Base-by-base conservation (phyloP, 2,329 filamentous ascomycete genomes). In the Emergomyces orientalis region DNA sequence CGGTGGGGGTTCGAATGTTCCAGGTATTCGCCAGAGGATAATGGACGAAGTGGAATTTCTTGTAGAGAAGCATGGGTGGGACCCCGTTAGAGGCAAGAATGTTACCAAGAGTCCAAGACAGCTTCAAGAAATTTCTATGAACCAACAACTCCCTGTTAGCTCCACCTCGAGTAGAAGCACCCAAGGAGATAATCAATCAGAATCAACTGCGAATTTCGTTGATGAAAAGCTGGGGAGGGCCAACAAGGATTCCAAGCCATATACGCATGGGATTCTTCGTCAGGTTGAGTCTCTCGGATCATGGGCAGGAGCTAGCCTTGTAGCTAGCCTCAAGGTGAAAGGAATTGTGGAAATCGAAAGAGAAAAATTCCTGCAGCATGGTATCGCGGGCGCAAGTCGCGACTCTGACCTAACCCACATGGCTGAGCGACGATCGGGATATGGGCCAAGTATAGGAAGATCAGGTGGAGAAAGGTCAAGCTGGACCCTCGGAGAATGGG, bases 21-120 rank as follows among this genome's bases (percentile, higher is more conserved):
- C 92, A 0, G 94, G 94, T 0, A 77, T 99, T 32, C 91, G 90
- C 67, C 81, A 82, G 30, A 85, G 93, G 32, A 82, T 96, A 45
- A 76, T 96, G 39, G 83, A 88, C 63, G 92, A 97, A 69, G 76
- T 97, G 0, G 81, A 83, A 3, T 75, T 78, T 0, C 77, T 96
- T 0, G 81, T 94, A 5, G 79, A 86, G 19, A 78, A 81, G 54
- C 80, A 86, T 65, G 89, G 90, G 7, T 97, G 93, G 91, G 86
- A 90, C 68, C 81, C 84, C 0, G 86, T 96, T 1, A 81, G 82
- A 52, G 91, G 88, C 43, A 89, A 88, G 67, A 87, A 82, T 1
- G 82, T 85, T 3, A 85, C 79, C 41, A 74, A 76, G 58, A 70
- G 72, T 63, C 66, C 71, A 52, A 69, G 13, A 78, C 51, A 83